Base-by-base conservation (phyloP, 2,329 filamentous ascomycete species). In the Dactylellina parvicollis region DNA sequence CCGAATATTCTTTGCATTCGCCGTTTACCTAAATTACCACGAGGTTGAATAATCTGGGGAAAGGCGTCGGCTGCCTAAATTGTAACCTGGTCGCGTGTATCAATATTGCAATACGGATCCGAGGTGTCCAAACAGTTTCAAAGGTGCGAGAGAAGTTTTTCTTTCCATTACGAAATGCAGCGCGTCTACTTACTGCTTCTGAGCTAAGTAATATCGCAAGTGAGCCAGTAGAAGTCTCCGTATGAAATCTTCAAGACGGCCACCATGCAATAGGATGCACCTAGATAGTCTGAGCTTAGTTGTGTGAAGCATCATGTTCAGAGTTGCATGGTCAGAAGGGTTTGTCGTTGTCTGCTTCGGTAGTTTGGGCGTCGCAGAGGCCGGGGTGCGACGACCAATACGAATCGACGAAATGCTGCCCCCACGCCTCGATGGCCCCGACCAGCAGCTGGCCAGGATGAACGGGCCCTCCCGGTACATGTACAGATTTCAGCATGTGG, bases 21-120 rank as follows among this genome's bases (percentile, higher is more conserved):
- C 67, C 67, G 67, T 72, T 65, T 62, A 71, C 30, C 16, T 22
- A 42, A 42, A 70, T 55, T 55, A 44, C 59, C 55, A 72, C 55
- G 60, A 59, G 49, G 59, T 72, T 50, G 61, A 62, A 72, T 64
- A 72, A 72, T 72, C 67, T 72, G 67, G 67, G 67, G 67, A 72
- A 52, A 65, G 66, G 47, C 66, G 44, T 72, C 67, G 67, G 67
- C 52, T 72, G 67, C 67, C 67, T 72, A 72, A 65, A 57, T n/a
- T 26, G 26, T 47, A 64, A 54, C 67, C 52, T 60, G 44, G 67
- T 65, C 67, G 67, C 59, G 59, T 72, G 67, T 60, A 64, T 52
- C 20, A 67, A 57, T 46, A 46, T 55, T n/a, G 50, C 46, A 32
- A 26, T 54, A 34, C 16, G 36, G 47, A n/a, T n/a, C n/a, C 30